Evolutionary conservation across 257 asterid genomes (phyloP).

Genomic region (Nicotiana tabacum): DNA sequence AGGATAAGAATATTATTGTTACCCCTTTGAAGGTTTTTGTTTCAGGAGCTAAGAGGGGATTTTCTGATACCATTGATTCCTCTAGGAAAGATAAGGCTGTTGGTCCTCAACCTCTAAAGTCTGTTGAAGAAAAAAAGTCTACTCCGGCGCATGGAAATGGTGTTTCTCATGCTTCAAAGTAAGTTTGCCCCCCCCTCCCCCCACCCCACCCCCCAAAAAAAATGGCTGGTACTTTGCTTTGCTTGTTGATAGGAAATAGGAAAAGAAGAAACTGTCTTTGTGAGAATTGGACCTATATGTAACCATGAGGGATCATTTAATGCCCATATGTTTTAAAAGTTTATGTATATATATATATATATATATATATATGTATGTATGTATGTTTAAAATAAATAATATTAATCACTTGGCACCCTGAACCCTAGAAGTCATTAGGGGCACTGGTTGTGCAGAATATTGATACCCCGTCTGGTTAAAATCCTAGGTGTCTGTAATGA

Average conservation of each 20-base stretch:
- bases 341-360: no score
- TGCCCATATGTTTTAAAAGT: no score
- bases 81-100: conserved; percentile 37
- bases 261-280: no score
- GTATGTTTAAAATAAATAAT: no score
- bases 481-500: no score
- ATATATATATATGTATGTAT: no score
- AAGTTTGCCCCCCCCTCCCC: neutral
- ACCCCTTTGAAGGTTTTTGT: conserved; percentile 31
- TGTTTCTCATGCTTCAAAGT: neutral
- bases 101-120: conserved; percentile 17
- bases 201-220: neutral
- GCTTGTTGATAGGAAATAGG: neutral
- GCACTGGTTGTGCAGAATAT: no score
- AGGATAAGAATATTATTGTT: conserved; percentile 34
- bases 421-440: no score
- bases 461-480: no score
- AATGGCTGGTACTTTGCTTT: neutral
- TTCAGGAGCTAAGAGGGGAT: conserved; percentile 71
- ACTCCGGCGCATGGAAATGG: neutral
- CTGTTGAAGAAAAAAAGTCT: conserved; percentile 18
- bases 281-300: no score
- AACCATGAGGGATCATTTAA: no score
- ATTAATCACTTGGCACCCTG: no score
- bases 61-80: conserved; percentile 61